Conservation (phyloP, 2,329 filamentous ascomycete species). For the Didymella sp. region DNA sequence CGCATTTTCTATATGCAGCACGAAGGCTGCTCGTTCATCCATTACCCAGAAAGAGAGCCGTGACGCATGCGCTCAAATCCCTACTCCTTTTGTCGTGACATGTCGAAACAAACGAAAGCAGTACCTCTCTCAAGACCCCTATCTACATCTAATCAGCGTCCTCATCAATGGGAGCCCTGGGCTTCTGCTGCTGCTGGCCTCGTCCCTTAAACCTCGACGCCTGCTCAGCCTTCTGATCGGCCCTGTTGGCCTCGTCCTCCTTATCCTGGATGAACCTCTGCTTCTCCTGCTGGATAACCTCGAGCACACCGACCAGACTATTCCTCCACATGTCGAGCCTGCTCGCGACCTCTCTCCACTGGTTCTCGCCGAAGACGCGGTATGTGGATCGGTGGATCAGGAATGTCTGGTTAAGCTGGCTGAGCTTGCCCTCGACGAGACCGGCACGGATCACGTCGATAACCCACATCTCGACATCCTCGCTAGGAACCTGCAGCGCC, state of each 20-base stretch:
- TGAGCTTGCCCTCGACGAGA: slow-evolving; percentile 94
- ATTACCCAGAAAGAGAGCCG: slow-evolving; percentile 39
- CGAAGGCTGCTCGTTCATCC: slow-evolving; percentile 37
- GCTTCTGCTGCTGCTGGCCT: slow-evolving; percentile 38
- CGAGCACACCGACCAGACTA: slow-evolving; percentile 78
- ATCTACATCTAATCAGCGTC: slow-evolving; percentile 42
- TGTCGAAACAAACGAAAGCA: slow-evolving; percentile 32
- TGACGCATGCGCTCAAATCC: slow-evolving; percentile 38
- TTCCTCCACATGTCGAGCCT: slow-evolving; percentile 90
- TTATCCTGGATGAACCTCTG: slow-evolving; percentile 76
- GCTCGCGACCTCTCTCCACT: slow-evolving; percentile 94
- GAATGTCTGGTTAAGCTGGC: slow-evolving; percentile 90
- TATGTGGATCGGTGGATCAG: slow-evolving; percentile 95
- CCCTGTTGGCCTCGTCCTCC: slow-evolving; percentile 77
- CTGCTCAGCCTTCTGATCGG: slow-evolving; percentile 68
- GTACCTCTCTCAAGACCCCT: slow-evolving; percentile 14
- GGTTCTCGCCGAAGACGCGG: slow-evolving; percentile 95
- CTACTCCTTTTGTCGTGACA: slow-evolving; percentile 30
- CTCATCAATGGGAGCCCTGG: slow-evolving; percentile 44
- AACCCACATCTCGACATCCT: slow-evolving; percentile 97
- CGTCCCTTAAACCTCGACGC: slow-evolving; percentile 34
- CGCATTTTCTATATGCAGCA: slow-evolving; percentile 46
- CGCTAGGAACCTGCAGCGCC: slow-evolving; percentile 79
- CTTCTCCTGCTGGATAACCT: slow-evolving; percentile 81
- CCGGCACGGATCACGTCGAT: slow-evolving; percentile 97